Evolutionary conservation across 495 filamentous ascomycete species (phyloP).

Genomic region (Letharia columbiana): DNA sequence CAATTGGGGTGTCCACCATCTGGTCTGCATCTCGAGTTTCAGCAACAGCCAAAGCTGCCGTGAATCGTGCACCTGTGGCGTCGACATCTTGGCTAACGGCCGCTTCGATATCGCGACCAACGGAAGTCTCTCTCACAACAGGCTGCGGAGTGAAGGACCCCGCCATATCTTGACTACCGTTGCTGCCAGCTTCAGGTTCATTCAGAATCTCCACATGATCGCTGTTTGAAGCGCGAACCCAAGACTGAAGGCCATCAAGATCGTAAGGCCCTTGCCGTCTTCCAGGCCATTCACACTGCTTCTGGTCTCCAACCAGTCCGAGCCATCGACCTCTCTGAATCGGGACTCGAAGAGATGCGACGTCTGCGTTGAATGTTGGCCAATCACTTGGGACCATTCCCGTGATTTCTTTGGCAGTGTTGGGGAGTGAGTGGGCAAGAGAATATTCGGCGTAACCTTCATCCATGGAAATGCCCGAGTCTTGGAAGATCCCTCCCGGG

Average conservation of each 20-base stretch:
- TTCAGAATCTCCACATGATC: background rate
- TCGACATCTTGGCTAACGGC: too few species aligned
- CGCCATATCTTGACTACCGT: background rate
- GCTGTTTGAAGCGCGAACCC: background rate
- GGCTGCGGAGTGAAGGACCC: background rate
- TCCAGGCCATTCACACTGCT: background rate
- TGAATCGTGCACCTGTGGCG: background rate
- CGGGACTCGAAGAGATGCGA: background rate
- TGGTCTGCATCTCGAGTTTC: background rate
- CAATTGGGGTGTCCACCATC: background rate
- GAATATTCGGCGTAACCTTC: background rate
- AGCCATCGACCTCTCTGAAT: background rate
- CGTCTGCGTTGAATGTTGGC: background rate
- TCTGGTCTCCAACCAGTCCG: background rate
- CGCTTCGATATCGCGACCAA: background rate
- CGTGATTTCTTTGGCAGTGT: background rate
- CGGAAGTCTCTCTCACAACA: background rate
- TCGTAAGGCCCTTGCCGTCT: slow-evolving; percentile 4
- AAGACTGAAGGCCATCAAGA: background rate
- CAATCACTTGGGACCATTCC: background rate
- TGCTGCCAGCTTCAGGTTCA: background rate
- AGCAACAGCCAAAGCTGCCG: background rate
- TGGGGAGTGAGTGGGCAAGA: background rate
- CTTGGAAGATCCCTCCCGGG: slow-evolving; percentile 1
- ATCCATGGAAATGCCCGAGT: slow-evolving; percentile 6